Base-by-base conservation (phyloP, 2,329 filamentous ascomycete genomes). In the Parafenestella ontariensis region DNA sequence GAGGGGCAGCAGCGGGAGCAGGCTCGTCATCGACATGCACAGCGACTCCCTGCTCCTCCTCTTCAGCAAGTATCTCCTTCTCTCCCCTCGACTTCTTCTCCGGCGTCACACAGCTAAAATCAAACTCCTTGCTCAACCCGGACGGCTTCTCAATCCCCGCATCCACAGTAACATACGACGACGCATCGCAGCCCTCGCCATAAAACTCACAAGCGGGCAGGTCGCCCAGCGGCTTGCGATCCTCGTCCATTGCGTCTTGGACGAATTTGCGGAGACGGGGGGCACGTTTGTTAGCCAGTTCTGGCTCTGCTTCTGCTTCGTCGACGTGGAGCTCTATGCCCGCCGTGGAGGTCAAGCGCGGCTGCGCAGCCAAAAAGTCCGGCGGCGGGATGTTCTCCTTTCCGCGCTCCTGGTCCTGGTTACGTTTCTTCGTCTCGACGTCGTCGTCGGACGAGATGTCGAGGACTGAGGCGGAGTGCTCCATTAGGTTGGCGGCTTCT, bases 331-430 rank as follows among this genome's bases (percentile, higher is more conserved):
- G 54, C 18, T 58, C 63, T n/a, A n/a, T n/a, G n/a, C n/a, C n/a
- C 58, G 10, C 49, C 41, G 23, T 64, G 56, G 0, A 55, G 54
- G 17, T 58, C 63, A 57, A 52, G 24, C 52, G 56, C 6, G 64
- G 44, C 47, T 68, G 69, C 0, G 64, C 41, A 37, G 58, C 51
- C 11, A 62, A 29, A 40, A 72, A 81, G 47, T 77, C 79, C 1
- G 77, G 76, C 5, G 94, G 94, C 4, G 94, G 90, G 17, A 96
- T 87, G 71, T 99, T 99, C 80, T 99, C 94, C 81, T 99, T 99
- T 69, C 92, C 90, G 28, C 86, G 82, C 52, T 79, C 76, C 41
- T 85, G 83, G 62, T 90, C 85, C 28, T 74, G 70, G 52, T 78
- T 81, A 81, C 63, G 81, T 73, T 70, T 77, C 69, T 84, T 84